Conservation (phyloP, 2,329 filamentous ascomycete species). For the Penicillium aurantiogriseum region DNA sequence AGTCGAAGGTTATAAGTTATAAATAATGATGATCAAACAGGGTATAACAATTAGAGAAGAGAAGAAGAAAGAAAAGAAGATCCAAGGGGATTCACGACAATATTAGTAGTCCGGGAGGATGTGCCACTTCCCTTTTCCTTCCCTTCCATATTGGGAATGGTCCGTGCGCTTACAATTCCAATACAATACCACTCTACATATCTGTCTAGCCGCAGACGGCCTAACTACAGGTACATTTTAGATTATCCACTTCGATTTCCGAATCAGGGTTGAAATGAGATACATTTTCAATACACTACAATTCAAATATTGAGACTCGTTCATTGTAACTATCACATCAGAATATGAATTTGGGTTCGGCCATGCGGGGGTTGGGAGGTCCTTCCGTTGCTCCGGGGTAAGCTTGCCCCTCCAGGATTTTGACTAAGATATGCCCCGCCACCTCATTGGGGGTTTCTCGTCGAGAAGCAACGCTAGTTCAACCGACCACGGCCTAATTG, state of each 20-base stretch:
- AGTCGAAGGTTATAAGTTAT: not conserved
- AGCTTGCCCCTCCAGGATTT: constrained; percentile 16
- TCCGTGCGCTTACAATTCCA: not conserved
- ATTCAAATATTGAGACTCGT: not conserved
- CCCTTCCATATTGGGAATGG: constrained; percentile 1
- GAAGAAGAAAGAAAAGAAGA: constrained; percentile 3
- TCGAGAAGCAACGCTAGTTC: not conserved
- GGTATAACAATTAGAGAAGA: constrained; percentile 1
- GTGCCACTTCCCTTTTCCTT: constrained; percentile 3
- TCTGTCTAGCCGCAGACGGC: not conserved
- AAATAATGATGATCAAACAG: not conserved
- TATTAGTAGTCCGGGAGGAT: constrained; percentile 13
- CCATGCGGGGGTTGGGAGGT: constrained; percentile 33
- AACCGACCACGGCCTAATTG: not conserved
- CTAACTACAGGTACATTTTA: not conserved
- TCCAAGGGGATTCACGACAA: constrained; percentile 7
- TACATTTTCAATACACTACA: not conserved
- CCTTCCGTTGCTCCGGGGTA: constrained; percentile 39
- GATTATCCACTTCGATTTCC: not conserved
- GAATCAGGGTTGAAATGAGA: not conserved
- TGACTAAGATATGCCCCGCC: not conserved
- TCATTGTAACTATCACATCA: not conserved
- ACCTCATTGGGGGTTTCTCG: not conserved
- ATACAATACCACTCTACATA: constrained; percentile 2
- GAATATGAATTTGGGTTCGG: constrained; percentile 25